These are phyloP conservation scores for Rhodotorula diobovata DNA, from an alignment of 768 basidiomycete genomes.

Conservation along the genomic window DNA sequence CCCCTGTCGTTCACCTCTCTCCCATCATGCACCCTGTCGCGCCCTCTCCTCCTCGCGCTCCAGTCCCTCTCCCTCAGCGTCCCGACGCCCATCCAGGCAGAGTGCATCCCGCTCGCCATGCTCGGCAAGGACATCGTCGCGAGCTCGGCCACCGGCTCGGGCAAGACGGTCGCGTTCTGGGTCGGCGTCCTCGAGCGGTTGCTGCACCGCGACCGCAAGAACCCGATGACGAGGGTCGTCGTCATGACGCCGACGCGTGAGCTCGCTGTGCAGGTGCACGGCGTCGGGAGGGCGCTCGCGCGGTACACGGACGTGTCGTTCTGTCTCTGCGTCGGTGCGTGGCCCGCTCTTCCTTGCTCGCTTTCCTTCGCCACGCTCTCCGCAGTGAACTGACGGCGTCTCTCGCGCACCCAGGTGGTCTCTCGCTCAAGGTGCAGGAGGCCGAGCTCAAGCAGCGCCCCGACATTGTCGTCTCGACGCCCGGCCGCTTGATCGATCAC, in stretches of 20 bases:
- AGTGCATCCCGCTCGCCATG: constrained; percentile 87
- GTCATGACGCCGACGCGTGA: constrained; percentile 92
- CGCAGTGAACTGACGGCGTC: neutral
- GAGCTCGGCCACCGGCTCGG: constrained; percentile 91
- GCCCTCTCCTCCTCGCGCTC: constrained; percentile 84
- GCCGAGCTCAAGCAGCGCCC: constrained; percentile 74
- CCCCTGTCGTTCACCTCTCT: constrained; percentile 51
- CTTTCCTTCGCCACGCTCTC: neutral
- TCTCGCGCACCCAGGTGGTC: constrained; percentile 62
- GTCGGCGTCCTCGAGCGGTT: constrained; percentile 89
- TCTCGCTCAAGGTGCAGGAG: constrained; percentile 91
- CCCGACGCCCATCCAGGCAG: constrained; percentile 93
- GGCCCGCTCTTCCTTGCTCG: neutral
- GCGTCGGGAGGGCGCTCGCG: constrained; percentile 79
- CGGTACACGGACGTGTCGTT: constrained; percentile 83
- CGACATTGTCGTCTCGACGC: constrained; percentile 92
- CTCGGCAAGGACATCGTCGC: constrained; percentile 95
- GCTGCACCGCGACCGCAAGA: constrained; percentile 82
- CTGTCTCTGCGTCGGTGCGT: constrained; percentile 80
- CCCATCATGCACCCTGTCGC: constrained; percentile 73
- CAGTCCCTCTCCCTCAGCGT: constrained; percentile 70
- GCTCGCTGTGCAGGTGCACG: constrained; percentile 89
- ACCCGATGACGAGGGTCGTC: constrained; percentile 81
- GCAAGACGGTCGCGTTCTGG: constrained; percentile 96
- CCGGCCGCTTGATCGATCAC: constrained; percentile 96